Evolutionary conservation across 2,329 filamentous ascomycete species (phyloP).

Genomic region (Sporothrix dimorphospora): DNA sequence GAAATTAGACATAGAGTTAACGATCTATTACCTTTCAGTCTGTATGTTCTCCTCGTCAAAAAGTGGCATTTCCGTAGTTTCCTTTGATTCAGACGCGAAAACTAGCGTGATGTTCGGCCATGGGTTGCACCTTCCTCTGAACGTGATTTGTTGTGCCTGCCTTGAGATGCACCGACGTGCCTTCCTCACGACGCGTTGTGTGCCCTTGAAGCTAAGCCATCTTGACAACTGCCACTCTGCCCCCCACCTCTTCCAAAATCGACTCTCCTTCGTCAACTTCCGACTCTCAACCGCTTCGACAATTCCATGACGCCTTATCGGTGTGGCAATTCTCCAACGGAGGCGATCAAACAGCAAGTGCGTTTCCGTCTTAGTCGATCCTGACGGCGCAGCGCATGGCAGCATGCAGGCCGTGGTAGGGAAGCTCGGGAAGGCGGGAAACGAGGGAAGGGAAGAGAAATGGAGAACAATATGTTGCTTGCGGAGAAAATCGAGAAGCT

Average conservation of each 20-base stretch:
- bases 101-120: neutral
- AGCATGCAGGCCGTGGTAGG: constrained; percentile 8
- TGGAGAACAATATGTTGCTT: neutral
- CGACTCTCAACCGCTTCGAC: too few species aligned
- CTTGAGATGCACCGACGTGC: too few species aligned
- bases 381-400: neutral
- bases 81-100: neutral
- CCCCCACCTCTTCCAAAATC: neutral
- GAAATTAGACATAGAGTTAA: neutral
- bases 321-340: neutral
- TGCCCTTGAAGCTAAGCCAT: neutral
- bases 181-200: neutral
- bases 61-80: neutral
- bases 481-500: neutral
- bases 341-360: neutral
- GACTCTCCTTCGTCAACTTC: neutral
- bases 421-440: neutral
- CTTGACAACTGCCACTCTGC: neutral
- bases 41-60: neutral
- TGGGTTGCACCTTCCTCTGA: neutral
- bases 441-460: neutral
- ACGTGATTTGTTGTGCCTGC: neutral
- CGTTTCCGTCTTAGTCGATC: neutral
- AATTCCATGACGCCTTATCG: neutral
- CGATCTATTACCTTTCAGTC: neutral